Conservation (phyloP, 192 early-diverging fungal species). For the Gamsiella multidivaricata region DNA sequence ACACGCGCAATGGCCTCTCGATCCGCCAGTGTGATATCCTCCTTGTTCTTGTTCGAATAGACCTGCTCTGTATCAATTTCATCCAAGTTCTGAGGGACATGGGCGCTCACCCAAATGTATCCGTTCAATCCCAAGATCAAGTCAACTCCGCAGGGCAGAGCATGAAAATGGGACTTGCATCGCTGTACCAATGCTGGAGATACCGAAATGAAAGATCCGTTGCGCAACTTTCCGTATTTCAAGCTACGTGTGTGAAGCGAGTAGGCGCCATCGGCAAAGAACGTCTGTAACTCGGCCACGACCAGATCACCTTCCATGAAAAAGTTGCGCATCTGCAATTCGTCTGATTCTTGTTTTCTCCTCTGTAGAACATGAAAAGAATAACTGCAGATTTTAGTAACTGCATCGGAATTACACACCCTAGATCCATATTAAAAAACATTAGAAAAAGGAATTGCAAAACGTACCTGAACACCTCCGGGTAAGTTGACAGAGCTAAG, state of each 20-base stretch:
- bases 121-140: conserved; percentile 96
- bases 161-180: conserved; percentile 94
- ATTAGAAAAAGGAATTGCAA: background rate
- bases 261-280: conserved; percentile 88
- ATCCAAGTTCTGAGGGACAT: conserved; percentile 62
- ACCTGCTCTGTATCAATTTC: conserved; percentile 85
- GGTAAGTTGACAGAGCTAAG: conserved; percentile 94
- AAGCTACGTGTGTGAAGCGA: conserved; percentile 90
- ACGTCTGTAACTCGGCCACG: conserved; percentile 89
- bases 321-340: conserved; percentile 95
- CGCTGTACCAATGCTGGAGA: conserved; percentile 92
- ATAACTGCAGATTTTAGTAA: no score
- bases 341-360: conserved; percentile 95
- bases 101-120: conserved; percentile 95
- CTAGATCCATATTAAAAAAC: no score
- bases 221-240: conserved; percentile 89
- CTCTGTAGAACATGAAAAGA: conserved; percentile 59
- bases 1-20: conserved; percentile 90
- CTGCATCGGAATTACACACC: no score
- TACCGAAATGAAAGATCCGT: conserved; percentile 81
- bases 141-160: conserved; percentile 92
- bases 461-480: conserved; percentile 86
- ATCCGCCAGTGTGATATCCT: conserved; percentile 75
- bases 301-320: conserved; percentile 95
- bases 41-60: conserved; percentile 91